A percentile compares a stretch with the other conserved stretches of the same genome.
Conservation (phyloP, 768 basidiomycete genomes). For the Boletus bicolor region DNA sequence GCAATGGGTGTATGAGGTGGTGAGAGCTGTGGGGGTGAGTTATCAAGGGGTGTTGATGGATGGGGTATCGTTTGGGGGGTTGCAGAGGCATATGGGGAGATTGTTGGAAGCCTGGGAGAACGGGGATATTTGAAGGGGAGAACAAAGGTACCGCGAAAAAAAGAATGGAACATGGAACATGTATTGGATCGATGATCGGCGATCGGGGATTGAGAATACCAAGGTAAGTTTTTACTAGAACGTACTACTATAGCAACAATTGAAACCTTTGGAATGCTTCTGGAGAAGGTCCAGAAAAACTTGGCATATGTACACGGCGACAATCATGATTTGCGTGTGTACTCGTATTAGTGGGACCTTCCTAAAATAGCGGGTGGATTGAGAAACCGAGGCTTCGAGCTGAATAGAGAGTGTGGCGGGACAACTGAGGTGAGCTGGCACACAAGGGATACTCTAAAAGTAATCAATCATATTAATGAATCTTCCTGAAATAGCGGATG, state of each 20-base stretch:
- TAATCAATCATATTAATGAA: conserved; percentile 1
- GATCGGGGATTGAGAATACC: background rate
- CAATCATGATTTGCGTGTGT: conserved; percentile 14
- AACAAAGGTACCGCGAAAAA: background rate
- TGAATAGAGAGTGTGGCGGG: conserved; percentile 1
- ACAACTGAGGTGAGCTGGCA: conserved; percentile 16
- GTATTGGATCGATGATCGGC: background rate
- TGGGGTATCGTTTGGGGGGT: conserved; percentile 8
- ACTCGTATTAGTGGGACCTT: background rate
- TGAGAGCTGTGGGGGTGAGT: conserved; percentile 1
- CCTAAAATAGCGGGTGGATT: background rate
- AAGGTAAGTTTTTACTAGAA: background rate
- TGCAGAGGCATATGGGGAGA: conserved; percentile 25
- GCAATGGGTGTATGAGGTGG: conserved; percentile 21
- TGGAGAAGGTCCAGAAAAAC: background rate
- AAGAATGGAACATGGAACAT: background rate
- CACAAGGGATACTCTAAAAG: conserved; percentile 4
- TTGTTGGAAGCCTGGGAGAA: conserved; percentile 32
- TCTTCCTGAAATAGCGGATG: background rate
- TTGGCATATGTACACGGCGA: background rate
- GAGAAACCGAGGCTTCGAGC: conserved; percentile 8
- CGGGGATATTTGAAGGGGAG: conserved; percentile 21
- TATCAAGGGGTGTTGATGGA: conserved; percentile 14
- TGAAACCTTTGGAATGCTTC: conserved; percentile 12
- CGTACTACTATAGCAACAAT: conserved; percentile 21